Base-by-base conservation (phyloP, 1,284 basidiomycete species). In the Heterobasidion parviporum region DNA sequence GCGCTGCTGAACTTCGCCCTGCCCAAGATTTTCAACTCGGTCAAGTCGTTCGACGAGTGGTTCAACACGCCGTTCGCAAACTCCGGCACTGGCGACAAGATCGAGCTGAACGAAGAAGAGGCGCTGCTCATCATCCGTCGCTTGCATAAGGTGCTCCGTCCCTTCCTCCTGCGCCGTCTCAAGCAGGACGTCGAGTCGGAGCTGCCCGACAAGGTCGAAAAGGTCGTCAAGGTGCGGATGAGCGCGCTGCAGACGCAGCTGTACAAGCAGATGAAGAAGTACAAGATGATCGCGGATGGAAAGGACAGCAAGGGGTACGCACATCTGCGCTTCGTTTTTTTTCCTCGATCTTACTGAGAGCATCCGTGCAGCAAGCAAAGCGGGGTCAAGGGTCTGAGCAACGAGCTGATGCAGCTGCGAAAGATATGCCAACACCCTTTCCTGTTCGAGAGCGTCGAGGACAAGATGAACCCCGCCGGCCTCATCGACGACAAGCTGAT, bases 31-130 rank as follows among this genome's bases (percentile, higher is more conserved):
- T 99, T 99, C 82, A 99, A 99, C 76, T 99, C 96, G 4, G 95
- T 98, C 64, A 98, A 98, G 72, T 97, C 94, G 50, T 99, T 99
- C 68, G 97, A 99, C 68, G 97, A 99, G 69, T 99, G 97, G 97
- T 99, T 99, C 81, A 99, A 99, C 74, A 98, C 96, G 2, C 97
- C 97, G 0, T 99, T 99, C 64, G 96, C 97, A 60, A 98, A 96
- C 72, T 94, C 95, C 15, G 96, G 97, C 38, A 88, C 89, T 0
- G 88, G 89, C 18, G 96, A 99, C 73, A 97, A 96, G 81, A 98
- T 99, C 70, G 94, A 98, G 79, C 74, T 99, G 76, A 98, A 97
- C 74, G 97, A 99, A 89, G 97, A 99, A 90, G 97, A 99, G 77
- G 92, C 94, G 2, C 78, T 99, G 54, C 88, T 99, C 56, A 94